These are phyloP conservation scores for Boletus patriciae DNA, from an alignment of 768 basidiomycete species.

Conservation along the genomic window DNA sequence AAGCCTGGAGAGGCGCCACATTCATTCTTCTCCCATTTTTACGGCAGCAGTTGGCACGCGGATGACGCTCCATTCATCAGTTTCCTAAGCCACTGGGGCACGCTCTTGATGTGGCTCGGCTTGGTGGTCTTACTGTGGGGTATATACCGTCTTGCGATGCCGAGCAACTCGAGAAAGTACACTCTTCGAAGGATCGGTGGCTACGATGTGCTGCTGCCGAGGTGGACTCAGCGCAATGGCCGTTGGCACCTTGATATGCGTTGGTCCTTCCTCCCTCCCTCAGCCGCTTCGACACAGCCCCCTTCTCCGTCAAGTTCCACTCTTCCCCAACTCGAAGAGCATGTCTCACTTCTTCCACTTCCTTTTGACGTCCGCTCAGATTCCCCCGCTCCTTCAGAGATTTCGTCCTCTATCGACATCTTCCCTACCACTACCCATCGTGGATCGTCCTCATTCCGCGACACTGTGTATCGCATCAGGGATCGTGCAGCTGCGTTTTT, in stretches of 20 bases:
- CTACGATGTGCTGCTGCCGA: conserved; percentile 78
- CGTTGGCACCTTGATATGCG: conserved; percentile 72
- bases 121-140: conserved; percentile 70
- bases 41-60: conserved; percentile 97
- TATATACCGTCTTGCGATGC: conserved; percentile 53
- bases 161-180: conserved; percentile 59
- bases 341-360: conserved; percentile 58
- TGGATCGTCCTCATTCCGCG: conserved; percentile 43
- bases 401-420: conserved; percentile 44
- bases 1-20: conserved; percentile 78
- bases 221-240: conserved; percentile 67
- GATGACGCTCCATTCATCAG: conserved; percentile 98
- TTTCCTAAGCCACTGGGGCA: conserved; percentile 89
- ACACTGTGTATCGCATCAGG: conserved; percentile 55
- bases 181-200: conserved; percentile 62
- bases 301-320: conserved; percentile 48
- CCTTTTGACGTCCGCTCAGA: conserved; percentile 58
- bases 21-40: conserved; percentile 96
- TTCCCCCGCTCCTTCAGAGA: conserved; percentile 56
- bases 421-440: conserved; percentile 42
- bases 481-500: conserved; percentile 52
- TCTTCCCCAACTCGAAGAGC: conserved; percentile 50
- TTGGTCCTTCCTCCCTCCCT: conserved; percentile 50
- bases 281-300: conserved; percentile 41
- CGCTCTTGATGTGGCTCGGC: conserved; percentile 83